Evolutionary conservation across 352 stramenopile species (phyloP).

Genomic region (Pythium oligandrum): DNA sequence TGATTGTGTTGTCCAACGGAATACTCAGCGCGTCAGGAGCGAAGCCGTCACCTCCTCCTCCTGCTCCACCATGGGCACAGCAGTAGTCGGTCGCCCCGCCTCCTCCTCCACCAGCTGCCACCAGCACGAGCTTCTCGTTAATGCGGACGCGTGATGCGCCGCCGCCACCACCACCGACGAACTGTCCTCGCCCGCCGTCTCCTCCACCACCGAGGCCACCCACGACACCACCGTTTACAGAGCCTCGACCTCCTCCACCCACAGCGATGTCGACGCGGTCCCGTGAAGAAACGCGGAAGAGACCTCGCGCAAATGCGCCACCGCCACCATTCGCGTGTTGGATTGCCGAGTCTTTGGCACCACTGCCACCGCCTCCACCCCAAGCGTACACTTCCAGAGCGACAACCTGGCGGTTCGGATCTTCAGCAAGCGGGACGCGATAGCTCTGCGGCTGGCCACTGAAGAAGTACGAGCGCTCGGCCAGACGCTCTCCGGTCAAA

Average conservation of each 20-base stretch:
- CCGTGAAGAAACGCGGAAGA: slow-evolving; percentile 35
- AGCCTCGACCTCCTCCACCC: slow-evolving; percentile 41
- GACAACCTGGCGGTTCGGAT: slow-evolving; percentile 35
- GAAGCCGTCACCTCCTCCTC: slow-evolving; percentile 36
- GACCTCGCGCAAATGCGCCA: slow-evolving; percentile 59
- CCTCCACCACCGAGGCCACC: slow-evolving; percentile 73
- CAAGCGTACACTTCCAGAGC: slow-evolving; percentile 69
- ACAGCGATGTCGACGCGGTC: slow-evolving; percentile 57
- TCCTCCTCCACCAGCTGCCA: slow-evolving; percentile 68
- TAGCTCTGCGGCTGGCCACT: slow-evolving; percentile 23
- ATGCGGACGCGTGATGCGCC: slow-evolving; percentile 50
- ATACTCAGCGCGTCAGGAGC: slow-evolving; percentile 30
- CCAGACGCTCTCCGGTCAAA: slow-evolving; percentile 31
- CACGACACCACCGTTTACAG: slow-evolving; percentile 15
- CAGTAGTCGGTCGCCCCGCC: slow-evolving; percentile 72
- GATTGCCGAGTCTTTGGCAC: slow-evolving; percentile 15
- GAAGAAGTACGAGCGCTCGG: slow-evolving; percentile 45
- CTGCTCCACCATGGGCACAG: slow-evolving; percentile 67
- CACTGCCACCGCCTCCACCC: slow-evolving; percentile 68
- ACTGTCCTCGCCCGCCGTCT: slow-evolving; percentile 45
- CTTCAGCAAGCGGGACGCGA: slow-evolving; percentile 19
- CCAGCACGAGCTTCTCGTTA: slow-evolving; percentile 39
- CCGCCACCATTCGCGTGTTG: slow-evolving; percentile 51
- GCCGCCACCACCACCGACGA: slow-evolving; percentile 55
- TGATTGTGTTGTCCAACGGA: slow-evolving; percentile 32